Base-by-base conservation (phyloP, 805 yeast genomes). In the Lipomyces starkeyi region DNA sequence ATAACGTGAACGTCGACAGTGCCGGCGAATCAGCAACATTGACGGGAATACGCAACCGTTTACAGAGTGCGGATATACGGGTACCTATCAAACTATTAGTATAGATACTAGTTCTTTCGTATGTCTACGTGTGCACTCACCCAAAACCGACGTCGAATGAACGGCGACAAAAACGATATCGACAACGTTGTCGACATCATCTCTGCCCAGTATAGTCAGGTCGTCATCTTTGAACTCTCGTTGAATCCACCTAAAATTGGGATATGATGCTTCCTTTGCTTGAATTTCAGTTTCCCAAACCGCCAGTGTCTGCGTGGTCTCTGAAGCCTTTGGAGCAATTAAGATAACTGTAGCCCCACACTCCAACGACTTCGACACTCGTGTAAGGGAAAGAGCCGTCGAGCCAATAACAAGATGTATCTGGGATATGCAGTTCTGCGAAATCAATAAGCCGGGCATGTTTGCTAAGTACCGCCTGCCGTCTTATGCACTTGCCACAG, bases 1-100 rank as follows among this genome's bases (percentile, higher is more conserved):
- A 80, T 63, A 92, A 77, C 0, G 94, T 86, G 76, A 93, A 93
- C 0, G 93, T 86, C 64, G 95, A 90, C 32, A 84, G 81, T 40
- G 87, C 87, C 0, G 93, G 87, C 17, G 87, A 84, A 71, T 91
- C 97, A 0, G 90, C 84, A 0, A 91, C 89, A 75, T 92, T 93
- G 58, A 94, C 83, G 0, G 98, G 98, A 3, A 93, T 90, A 74
- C 98, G 83, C 62, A 86, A 79, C 63, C 82, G 78, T 58, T 78
- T 78, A 78, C 97, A 91, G 52, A 75, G 80, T 0, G 80, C 73
- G 69, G 78, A 87, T 13, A 91, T 83, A 1, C 74, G 70, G 29
- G 76, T 71, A 58, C 84, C 84, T 59, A 81, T 63, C 2, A 32
- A 27, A 14, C 61, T 11, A 37, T 37, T 34, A 63, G 65, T 27